These are phyloP conservation scores for Phytophthora palmivora DNA, from an alignment of 352 stramenopile genomes.

Conservation along the genomic window DNA sequence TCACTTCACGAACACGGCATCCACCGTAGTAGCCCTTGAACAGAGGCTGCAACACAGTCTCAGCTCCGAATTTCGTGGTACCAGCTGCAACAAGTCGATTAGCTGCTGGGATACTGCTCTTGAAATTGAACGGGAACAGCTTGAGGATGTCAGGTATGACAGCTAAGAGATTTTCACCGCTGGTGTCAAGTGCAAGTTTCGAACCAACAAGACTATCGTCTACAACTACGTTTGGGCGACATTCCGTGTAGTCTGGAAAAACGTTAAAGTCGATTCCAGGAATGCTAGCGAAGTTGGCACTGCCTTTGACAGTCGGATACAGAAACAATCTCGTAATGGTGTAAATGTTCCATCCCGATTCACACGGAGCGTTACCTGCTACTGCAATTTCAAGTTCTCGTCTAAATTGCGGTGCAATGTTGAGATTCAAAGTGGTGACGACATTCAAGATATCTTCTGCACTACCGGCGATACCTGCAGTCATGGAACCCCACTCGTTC, in stretches of 20 bases:
- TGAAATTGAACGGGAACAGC: constrained; percentile 36
- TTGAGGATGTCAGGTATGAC: constrained; percentile 22
- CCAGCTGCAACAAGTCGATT: constrained; percentile 7
- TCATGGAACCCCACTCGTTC: too few relatives aligned
- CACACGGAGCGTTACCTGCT: too few relatives aligned
- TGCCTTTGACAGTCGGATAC: too few relatives aligned
- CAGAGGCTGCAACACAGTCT: constrained; percentile 19
- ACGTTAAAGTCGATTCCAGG: constrained; percentile 34
- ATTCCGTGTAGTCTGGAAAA: constrained; percentile 38
- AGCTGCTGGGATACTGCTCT: constrained; percentile 16
- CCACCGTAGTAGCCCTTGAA: constrained; percentile 30
- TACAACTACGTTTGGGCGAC: constrained; percentile 18
- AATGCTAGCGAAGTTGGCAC: constrained; percentile 27
- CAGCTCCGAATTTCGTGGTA: neutral
- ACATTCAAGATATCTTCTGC: too few relatives aligned
- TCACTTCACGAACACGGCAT: constrained; percentile 7
- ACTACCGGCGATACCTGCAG: too few relatives aligned
- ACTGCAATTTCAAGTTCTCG: too few relatives aligned
- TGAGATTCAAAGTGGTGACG: too few relatives aligned
- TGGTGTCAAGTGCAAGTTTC: constrained; percentile 23
- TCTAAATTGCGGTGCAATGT: too few relatives aligned
- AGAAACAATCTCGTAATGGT: too few relatives aligned
- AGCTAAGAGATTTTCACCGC: constrained; percentile 15
- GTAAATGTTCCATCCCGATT: too few relatives aligned
- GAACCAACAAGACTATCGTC: constrained; percentile 16